Evolutionary conservation across 2,329 filamentous ascomycete genomes (phyloP).

Genomic region (Epichloe hybrida): DNA sequence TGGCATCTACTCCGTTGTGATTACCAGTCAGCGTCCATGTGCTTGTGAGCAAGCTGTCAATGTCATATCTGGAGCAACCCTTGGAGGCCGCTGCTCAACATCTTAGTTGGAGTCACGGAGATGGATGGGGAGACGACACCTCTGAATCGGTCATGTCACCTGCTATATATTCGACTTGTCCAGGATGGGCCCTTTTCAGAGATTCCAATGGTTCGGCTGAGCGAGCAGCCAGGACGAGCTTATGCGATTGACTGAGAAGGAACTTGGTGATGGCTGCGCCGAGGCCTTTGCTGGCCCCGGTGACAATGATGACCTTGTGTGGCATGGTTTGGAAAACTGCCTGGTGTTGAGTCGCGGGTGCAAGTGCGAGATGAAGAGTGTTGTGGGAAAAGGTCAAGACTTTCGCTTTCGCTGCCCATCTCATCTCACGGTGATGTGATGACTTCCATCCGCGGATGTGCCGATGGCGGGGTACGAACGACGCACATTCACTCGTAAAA

Average conservation of each 20-base stretch:
- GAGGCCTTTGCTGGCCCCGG: slow-evolving; percentile 50
- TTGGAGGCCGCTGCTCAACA: too few relatives aligned
- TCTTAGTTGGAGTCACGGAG: not conserved
- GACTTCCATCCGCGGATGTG: too few relatives aligned
- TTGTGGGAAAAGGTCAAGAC: not conserved
- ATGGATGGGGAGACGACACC: slow-evolving; percentile 17
- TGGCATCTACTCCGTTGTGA: slow-evolving; percentile 30
- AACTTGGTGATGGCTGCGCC: slow-evolving; percentile 41
- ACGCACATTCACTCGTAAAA: too few relatives aligned
- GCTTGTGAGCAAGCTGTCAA: not conserved
- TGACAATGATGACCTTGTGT: slow-evolving; percentile 58
- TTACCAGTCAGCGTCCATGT: not conserved
- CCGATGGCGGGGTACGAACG: too few relatives aligned
- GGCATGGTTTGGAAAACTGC: slow-evolving; percentile 7
- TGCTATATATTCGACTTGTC: slow-evolving; percentile 40
- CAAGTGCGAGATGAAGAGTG: not conserved
- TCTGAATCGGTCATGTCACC: slow-evolving; percentile 41
- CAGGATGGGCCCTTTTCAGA: slow-evolving; percentile 37
- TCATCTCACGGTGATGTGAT: too few relatives aligned
- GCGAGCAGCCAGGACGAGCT: slow-evolving; percentile 45
- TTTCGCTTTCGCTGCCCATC: too few relatives aligned
- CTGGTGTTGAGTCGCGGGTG: not conserved
- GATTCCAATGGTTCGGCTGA: slow-evolving; percentile 34
- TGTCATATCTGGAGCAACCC: not conserved
- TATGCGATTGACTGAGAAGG: slow-evolving; percentile 40